Evolutionary conservation across 73 alveolate genomes (phyloP).

Genomic region (Effrenium voratum): DNA sequence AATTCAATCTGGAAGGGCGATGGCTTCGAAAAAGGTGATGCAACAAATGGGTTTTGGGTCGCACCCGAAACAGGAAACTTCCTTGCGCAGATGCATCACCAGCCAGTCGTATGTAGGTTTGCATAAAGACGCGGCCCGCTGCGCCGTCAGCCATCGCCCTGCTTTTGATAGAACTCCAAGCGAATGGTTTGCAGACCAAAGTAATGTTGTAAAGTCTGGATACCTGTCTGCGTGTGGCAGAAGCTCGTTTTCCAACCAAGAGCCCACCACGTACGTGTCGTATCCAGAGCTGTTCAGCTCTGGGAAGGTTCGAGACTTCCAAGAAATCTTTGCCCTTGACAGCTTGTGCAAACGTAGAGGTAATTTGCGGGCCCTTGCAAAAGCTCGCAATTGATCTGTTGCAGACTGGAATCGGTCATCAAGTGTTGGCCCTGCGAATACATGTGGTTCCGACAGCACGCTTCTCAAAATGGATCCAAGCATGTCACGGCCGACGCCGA

Average conservation of each 20-base stretch:
- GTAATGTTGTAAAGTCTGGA: neutral
- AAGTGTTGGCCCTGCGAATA: neutral
- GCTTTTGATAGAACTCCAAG: neutral
- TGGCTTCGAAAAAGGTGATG: neutral
- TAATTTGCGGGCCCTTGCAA: neutral
- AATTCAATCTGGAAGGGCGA: neutral
- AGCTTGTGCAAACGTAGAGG: neutral
- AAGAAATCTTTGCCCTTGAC: neutral
- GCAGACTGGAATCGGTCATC: neutral
- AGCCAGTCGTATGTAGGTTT: neutral
- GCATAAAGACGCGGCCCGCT: neutral
- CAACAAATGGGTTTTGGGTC: neutral
- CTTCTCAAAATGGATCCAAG: neutral
- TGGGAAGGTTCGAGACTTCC: neutral
- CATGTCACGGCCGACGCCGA: neutral
- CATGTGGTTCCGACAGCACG: neutral
- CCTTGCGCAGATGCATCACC: neutral
- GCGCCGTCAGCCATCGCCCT: neutral
- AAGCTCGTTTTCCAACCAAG: neutral
- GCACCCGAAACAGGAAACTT: neutral
- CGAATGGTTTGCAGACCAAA: neutral
- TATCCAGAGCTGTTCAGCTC: constrained; percentile 8
- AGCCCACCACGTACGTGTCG: neutral
- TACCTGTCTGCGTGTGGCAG: neutral
- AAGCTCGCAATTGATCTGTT: neutral